Conservation (phyloP, 2,329 filamentous ascomycete genomes). For the Hymenotorrendiella dingleyae region DNA sequence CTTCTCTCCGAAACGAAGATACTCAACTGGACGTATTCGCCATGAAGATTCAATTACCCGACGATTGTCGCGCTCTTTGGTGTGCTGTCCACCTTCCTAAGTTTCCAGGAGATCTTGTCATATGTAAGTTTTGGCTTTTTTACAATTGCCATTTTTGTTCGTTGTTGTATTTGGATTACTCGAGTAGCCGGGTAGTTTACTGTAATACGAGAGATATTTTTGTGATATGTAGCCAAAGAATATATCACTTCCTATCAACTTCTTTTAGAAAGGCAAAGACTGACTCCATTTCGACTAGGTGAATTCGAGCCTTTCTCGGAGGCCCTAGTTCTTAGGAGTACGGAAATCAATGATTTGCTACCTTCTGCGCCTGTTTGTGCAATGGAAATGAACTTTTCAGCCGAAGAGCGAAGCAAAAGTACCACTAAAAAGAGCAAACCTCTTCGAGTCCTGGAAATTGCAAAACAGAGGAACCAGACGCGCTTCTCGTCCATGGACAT, state of each 20-base stretch:
- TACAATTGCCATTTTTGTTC: too few species aligned
- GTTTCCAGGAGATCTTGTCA: slow-evolving; percentile 15
- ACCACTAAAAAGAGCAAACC: slow-evolving; percentile 16
- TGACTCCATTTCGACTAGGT: too few species aligned
- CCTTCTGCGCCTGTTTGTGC: slow-evolving; percentile 9
- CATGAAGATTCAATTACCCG: slow-evolving; percentile 1
- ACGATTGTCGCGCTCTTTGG: too few species aligned
- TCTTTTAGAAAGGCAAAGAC: too few species aligned
- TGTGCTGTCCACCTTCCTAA: slow-evolving; percentile 20
- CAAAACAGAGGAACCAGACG: slow-evolving; percentile 9
- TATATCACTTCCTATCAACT: too few species aligned
- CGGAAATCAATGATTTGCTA: slow-evolving; percentile 6
- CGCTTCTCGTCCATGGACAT: slow-evolving; percentile 19
- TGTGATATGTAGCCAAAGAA: too few species aligned
- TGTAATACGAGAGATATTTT: too few species aligned
- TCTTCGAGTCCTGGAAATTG: slow-evolving; percentile 16
- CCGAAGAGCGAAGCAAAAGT: slow-evolving; percentile 18
- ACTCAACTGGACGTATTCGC: slow-evolving; percentile 20
- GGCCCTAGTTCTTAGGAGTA: slow-evolving; percentile 15
- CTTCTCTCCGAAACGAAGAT: slow-evolving; percentile 4
- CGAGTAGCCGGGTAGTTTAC: too few species aligned
- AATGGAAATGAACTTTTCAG: slow-evolving; percentile 9
- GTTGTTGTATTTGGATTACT: too few species aligned
- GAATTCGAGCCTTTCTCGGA: slow-evolving; percentile 22
- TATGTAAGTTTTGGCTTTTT: too few species aligned